Percentiles rank a stretch among this genome's conserved stretches.
Evolutionary conservation across 176 grass and related monocot species (phyloP).

Genomic region (Miscanthus lutarioriparius): DNA sequence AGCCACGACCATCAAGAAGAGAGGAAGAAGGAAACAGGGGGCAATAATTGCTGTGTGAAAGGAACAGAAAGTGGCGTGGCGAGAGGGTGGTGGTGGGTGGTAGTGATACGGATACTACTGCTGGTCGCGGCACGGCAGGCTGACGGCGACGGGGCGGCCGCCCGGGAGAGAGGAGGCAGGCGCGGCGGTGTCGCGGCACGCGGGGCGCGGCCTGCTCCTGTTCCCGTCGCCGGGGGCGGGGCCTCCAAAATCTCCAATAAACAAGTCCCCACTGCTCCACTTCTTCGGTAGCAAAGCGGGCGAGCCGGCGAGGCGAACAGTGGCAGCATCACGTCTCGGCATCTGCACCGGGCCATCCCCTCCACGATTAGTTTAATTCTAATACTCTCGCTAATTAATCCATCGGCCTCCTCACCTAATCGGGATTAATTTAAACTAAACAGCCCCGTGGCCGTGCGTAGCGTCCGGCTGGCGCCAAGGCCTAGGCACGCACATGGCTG

Average conservation of each 20-base stretch:
- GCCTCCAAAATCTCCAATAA: not conserved
- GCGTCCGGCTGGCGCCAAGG: not conserved
- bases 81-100: not conserved
- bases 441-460: not conserved
- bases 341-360: not conserved
- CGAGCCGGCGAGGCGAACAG: not conserved
- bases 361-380: not conserved
- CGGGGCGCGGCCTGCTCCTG: not conserved
- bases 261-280: not conserved
- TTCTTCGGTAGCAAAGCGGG: too few species aligned
- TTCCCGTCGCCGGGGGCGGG: not conserved
- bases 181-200: not conserved
- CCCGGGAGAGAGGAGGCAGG: not conserved
- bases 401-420: not conserved
- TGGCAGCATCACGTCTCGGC: conserved; percentile 1
- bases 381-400: not conserved
- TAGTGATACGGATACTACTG: not conserved
- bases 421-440: not conserved
- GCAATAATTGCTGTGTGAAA: conserved; percentile 34
- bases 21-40: not conserved
- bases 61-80: not conserved
- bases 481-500: not conserved
- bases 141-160: not conserved
- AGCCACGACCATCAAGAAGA: not conserved
- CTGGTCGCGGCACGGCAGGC: not conserved